Evolutionary conservation across 257 asterid species (phyloP), one percentile per base, ranked within the genome.

Genomic region (Orobanche coerulescens): DNA sequence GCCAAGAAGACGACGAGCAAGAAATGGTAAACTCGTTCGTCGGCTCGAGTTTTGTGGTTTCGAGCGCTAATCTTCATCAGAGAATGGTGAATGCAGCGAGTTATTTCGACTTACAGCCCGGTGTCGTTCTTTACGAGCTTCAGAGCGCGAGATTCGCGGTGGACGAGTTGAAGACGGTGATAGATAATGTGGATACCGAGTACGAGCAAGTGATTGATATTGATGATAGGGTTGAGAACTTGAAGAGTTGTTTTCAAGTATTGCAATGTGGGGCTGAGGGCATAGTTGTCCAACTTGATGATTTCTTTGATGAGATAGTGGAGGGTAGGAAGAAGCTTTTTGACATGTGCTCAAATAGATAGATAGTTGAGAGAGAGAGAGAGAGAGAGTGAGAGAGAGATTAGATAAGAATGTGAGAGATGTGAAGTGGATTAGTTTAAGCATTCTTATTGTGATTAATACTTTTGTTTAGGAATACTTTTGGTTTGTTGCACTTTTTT

Each of bases 311-410:
- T 77, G 96, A 88, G 61, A 85, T 88, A 53, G 96, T 88, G 64
- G 94, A 85, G 25, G 88, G 88, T 20, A 80, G 96, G 81, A 84
- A 83, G 78, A 86, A 73, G 82, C 83, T 88, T 51, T 75, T 84
- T 67, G 86, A 85, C 73, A 80, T 88, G 81, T 85, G 95, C 68
- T 76, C 88, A 62, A 78, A 80, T 66, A 82, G 84, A 72, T 88
- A 78, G 77, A 39, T 36, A 48, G 1, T 1, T 31, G 49, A n/a
- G 1, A 26, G 26, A 1, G 3, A 16, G 62, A 64, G 44, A 28
- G n/a, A n/a, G n/a, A n/a, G n/a, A n/a, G n/a, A n/a, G n/a, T n/a
- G n/a, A n/a, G n/a, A n/a, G n/a, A n/a, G n/a, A n/a, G n/a, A n/a
- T n/a, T n/a, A n/a, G n/a, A n/a, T n/a, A n/a, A n/a, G n/a, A n/a